Base-by-base conservation (phyloP, 371 early-diverging fungal genomes). In the Nematocida sp. region DNA sequence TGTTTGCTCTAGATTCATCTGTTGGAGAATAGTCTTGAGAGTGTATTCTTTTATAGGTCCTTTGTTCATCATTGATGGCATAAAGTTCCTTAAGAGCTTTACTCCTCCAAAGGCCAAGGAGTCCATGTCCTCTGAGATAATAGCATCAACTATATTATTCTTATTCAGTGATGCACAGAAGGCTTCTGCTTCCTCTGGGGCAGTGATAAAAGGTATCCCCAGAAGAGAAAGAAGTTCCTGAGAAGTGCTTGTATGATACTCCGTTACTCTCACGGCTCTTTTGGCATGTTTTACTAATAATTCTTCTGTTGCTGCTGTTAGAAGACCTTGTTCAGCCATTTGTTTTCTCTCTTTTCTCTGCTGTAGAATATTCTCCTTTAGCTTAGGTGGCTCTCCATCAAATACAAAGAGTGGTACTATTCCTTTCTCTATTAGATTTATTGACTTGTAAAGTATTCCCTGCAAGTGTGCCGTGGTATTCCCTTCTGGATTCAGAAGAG, bases 51-150 rank as follows among this genome's bases (percentile, higher is more conserved):
- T 86, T 77, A 99, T 91, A 7, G 92, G 91, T 85, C 89, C 80
- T 79, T 95, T 96, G 61, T 91, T 89, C 34, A 87, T 86, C 75
- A 95, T 91, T 47, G 92, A 88, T 76, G 91, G 91, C 0, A 93
- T 94, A 79, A 99, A 84, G 79, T 96, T 95, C 21, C 98, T 89
- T 47, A 97, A 75, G 23, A 99, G 84, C 17, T 92, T 85, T 1
- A 94, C 93, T 1, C 94, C 80, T 3, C 88, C 89, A 83, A 98
- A 99, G 2, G 95, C 91, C 58, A 99, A 84, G 0, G 96, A 94
- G 81, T 99, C 99, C 97, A 97, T 97, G 85, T 99, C 99, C 80
- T 99, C 98, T 1, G 95, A 92, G 2, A 91, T 96, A 25, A 96
- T 94, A 5, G 89, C 95, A 81, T 89, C 92, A 2, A 96, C 96